Evolutionary conservation across 768 basidiomycete species (phyloP), one percentile per base, ranked within the genome.

Genomic region (Mrakia frigida): DNA sequence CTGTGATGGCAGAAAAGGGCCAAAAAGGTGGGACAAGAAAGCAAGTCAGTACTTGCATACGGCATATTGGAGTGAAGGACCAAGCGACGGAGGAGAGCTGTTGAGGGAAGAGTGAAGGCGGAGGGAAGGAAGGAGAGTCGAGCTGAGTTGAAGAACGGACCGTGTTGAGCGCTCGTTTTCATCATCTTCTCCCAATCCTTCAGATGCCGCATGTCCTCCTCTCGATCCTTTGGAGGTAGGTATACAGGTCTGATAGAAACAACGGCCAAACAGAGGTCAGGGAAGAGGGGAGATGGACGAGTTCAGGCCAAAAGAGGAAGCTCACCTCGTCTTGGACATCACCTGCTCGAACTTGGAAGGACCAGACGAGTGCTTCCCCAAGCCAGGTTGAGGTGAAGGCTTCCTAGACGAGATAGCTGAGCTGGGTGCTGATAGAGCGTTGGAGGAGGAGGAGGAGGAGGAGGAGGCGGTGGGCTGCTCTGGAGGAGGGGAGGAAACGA

Each of bases 101-200:
- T 28, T 13, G 60, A 35, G 33, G 60, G 18, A 59, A 16, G 16
- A 35, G 16, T 35, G 67, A 23, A 25, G 21, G 67, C 4, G 37
- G 43, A 28, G 11, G 69, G 23, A 43, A 11, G 28, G 43, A 41
- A 46, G 50, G 70, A 70, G 50, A 52, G 43, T 16, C 39, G n/a
- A n/a, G n/a, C 33, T 46, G 69, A 39, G 59, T n/a, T 53, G 1
- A 21, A 39, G n/a, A 46, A 67, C 73, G 41, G 0, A 74, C 73
- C 73, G 23, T 43, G 41, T n/a, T 61, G 53, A 35, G 53, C 59
- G 21, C 68, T 46, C 13, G 60, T 70, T 25, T 46, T 68, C 76
- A 77, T 77, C 71, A 77, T 67, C 65, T 52, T 60, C 35, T 77
- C 71, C 70, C 70, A 77, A 16, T 43, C 71, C 16, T 41, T 39